A percentile compares a stretch with the other conserved stretches of the same genome.
phyloP scores from a whole-genome alignment of 1,139 yeast species.

The Candida sp. region DNA sequence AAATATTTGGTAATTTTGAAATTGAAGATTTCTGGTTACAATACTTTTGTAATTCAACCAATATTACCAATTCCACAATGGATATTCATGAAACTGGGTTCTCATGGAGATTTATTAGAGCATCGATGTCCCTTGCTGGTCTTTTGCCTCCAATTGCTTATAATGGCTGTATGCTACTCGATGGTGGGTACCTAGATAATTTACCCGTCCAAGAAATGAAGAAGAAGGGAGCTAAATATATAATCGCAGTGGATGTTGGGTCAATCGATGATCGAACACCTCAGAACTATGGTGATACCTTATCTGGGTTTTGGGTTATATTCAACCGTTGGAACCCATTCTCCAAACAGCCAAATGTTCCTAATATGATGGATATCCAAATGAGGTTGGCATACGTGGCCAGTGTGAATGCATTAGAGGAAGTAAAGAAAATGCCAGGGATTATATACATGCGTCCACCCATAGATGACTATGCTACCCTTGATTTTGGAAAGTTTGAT shows the following conservation, averaged over 20 bases:
- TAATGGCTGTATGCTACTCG: constrained; percentile 88
- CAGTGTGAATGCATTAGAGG: constrained; percentile 87
- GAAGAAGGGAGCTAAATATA: constrained; percentile 78
- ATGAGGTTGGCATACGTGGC: constrained; percentile 92
- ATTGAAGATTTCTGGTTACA: constrained; percentile 96
- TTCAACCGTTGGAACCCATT: constrained; percentile 90
- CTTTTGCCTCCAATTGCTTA: constrained; percentile 85
- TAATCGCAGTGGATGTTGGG: constrained; percentile 96
- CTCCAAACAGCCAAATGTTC: constrained; percentile 82
- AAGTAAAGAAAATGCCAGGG: constrained; percentile 81
- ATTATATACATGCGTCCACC: constrained; percentile 94
- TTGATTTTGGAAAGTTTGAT: constrained; percentile 90
- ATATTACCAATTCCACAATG: constrained; percentile 93
- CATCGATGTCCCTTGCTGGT: constrained; percentile 97
- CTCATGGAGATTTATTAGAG: constrained; percentile 94
- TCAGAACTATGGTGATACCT: constrained; percentile 87
- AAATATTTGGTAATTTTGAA: constrained; percentile 85
- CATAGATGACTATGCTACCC: constrained; percentile 83
- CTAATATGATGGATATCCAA: constrained; percentile 94
- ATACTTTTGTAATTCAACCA: constrained; percentile 90
- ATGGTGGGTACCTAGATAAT: constrained; percentile 96
- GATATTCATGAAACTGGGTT: constrained; percentile 90
- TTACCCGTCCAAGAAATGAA: constrained; percentile 92
- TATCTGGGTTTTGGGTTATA: constrained; percentile 90
- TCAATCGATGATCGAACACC: constrained; percentile 91